These are phyloP conservation scores for Phytopythium sindhum DNA, from an alignment of 352 stramenopile genomes.

Conservation along the genomic window DNA sequence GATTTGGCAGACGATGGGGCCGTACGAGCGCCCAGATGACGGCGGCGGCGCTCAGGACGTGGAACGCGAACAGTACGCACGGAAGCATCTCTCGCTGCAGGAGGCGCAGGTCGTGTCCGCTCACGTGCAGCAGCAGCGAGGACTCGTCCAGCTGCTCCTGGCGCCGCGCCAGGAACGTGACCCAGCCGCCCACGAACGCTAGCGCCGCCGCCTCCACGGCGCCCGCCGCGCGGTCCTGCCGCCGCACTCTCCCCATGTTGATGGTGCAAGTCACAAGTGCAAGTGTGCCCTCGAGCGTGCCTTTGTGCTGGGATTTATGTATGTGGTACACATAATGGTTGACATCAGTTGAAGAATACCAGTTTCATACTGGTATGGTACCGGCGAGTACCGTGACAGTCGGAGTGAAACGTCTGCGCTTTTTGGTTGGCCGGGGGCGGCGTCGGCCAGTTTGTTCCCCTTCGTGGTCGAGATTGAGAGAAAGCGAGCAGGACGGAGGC, in stretches of 20 bases:
- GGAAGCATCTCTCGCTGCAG: constrained; percentile 27
- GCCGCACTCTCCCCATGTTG: not conserved
- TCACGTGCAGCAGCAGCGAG: constrained; percentile 8
- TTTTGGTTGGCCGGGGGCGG: constrained; percentile 1
- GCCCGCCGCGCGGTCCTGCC: constrained; percentile 15
- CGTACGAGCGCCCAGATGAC: constrained; percentile 25
- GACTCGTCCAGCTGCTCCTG: constrained; percentile 17
- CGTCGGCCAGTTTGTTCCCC: not conserved
- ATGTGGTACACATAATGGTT: not conserved
- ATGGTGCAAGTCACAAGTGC: not conserved
- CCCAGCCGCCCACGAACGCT: constrained; percentile 27
- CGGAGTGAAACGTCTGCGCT: not conserved
- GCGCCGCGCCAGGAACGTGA: constrained; percentile 21
- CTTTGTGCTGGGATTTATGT: no score
- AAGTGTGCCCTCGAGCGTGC: no score
- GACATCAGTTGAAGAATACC: not conserved
- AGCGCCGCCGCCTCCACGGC: constrained; percentile 34
- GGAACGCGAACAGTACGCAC: constrained; percentile 22
- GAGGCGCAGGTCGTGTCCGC: constrained; percentile 22
- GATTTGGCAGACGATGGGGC: constrained; percentile 12
- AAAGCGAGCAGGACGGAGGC: not conserved
- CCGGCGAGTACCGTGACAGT: not conserved
- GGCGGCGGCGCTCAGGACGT: constrained; percentile 23
- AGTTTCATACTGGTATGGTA: not conserved
- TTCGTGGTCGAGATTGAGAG: constrained; percentile 1